A percentile compares a stretch with the other conserved stretches of the same genome.
Evolutionary conservation across 768 basidiomycete genomes (phyloP).

Genomic region (Russula sp.): DNA sequence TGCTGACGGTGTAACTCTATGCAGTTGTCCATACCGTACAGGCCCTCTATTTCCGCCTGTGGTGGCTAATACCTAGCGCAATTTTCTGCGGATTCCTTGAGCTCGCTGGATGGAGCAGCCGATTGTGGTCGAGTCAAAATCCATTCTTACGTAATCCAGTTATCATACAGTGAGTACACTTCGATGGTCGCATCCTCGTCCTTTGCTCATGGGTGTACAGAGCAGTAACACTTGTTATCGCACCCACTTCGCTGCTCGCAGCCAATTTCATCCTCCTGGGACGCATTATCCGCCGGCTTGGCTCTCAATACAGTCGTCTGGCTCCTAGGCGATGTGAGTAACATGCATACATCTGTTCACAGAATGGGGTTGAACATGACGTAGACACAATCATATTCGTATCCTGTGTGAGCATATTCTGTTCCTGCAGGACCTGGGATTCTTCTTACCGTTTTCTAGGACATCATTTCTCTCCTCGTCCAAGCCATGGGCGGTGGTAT

Average conservation of each 20-base stretch:
- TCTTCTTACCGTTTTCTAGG: conserved; percentile 9
- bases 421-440: background rate
- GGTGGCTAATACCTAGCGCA: conserved; percentile 22
- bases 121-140: conserved; percentile 19
- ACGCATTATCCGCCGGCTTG: conserved; percentile 17
- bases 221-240: conserved; percentile 11
- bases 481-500: conserved; percentile 19
- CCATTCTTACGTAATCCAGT: conserved; percentile 5
- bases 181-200: background rate
- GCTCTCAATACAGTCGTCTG: conserved; percentile 21
- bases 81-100: conserved; percentile 18
- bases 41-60: conserved; percentile 30
- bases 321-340: conserved; percentile 17
- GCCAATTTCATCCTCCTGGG: conserved; percentile 23
- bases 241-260: conserved; percentile 22
- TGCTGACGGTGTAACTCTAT: background rate
- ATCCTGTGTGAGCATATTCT: conserved; percentile 10
- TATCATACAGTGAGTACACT: conserved; percentile 19
- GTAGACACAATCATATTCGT: conserved; percentile 17
- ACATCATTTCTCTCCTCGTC: conserved; percentile 17
- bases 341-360: background rate
- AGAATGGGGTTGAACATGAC: background rate
- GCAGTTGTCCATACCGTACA: conserved; percentile 13
- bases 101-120: conserved; percentile 15
- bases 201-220: background rate